These are phyloP conservation scores for Sugiyamaella lignohabitans DNA, from an alignment of 805 yeast genomes.

Conservation along the genomic window DNA sequence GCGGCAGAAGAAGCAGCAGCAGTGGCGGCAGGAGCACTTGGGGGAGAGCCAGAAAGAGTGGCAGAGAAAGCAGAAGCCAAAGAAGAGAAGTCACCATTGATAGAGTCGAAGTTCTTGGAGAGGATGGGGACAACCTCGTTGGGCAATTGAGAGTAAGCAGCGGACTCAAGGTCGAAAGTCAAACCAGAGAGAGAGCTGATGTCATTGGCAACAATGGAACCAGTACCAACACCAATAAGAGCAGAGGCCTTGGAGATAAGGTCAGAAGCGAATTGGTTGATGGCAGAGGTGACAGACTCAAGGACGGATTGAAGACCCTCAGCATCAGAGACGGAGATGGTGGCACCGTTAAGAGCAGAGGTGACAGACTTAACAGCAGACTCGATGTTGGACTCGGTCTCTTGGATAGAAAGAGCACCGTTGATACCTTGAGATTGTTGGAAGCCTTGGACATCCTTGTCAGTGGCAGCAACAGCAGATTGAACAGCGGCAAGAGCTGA, in stretches of 20 bases:
- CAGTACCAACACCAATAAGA: conserved; percentile 22
- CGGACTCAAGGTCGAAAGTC: conserved; percentile 7
- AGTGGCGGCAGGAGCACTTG: conserved; percentile 11
- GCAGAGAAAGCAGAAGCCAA: conserved; percentile 6
- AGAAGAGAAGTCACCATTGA: conserved; percentile 3
- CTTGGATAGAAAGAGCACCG: conserved; percentile 30
- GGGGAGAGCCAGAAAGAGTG: conserved; percentile 1
- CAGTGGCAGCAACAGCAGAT: conserved; percentile 13
- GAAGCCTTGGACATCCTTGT: conserved; percentile 11
- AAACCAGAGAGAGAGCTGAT: conserved; percentile 6
- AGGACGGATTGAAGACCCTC: conserved; percentile 11
- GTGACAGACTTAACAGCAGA: conserved; percentile 17
- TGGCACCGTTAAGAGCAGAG: conserved; percentile 12
- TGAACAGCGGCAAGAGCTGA: conserved; percentile 9
- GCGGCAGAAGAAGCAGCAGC: conserved; percentile 6
- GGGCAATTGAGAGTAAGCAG: conserved; percentile 2
- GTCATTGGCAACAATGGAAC: conserved; percentile 13
- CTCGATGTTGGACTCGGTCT: conserved; percentile 18
- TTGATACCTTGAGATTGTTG: conserved; percentile 19
- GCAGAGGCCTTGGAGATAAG: conserved; percentile 24
- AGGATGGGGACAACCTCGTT: background rate
- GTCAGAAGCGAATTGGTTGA: conserved; percentile 16
- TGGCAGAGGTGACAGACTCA: conserved; percentile 9
- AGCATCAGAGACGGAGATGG: conserved; percentile 12
- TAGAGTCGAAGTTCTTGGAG: conserved; percentile 4